Base-by-base conservation (phyloP, 2,329 filamentous ascomycete species). In the Aspergillus chevalieri region DNA sequence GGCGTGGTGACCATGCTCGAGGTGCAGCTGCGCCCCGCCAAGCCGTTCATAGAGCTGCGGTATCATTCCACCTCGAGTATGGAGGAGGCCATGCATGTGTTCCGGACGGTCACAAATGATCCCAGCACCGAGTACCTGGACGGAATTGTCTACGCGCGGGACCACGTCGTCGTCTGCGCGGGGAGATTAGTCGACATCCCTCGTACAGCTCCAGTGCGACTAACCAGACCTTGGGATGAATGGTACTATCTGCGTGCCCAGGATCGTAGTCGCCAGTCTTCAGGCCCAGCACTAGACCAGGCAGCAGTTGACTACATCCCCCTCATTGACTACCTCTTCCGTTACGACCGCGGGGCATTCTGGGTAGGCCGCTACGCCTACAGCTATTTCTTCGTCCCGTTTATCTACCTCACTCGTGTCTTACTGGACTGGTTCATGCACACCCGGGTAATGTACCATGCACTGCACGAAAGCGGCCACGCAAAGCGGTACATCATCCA, bases 171-270 rank as follows among this genome's bases (percentile, higher is more conserved):
- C 1, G 68, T 88, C 41, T 84, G 85, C 62, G 74, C 76, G 0
- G 86, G 86, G 0, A 73, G 71, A 8, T 68, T 86, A 14, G 75
- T 76, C 0, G 72, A 85, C 46, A 61, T 70, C 0, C 34, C 51
- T 1, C 67, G 64, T 1, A 51, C 54, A 2, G 63, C 62, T 42
- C 57, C 69, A 1, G 69, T 67, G 21, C 71, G 63, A 0, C 86
- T 88, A 64, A 78, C 77, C n/a, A 72, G 78, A 9, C 70, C 78
- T 0, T 65, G 64, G 3, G 86, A 90, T 55, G 81, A 83, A 0
- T 90, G 86, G 87, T 88, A 87, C 61, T 89, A 88, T 52, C 70
- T 89, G 2, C 85, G 86, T 55, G 84, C 79, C 1, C 54, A 47
- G 7, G 33, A 30, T 14, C 45, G 43, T 10, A 42, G 78, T 73